These are phyloP conservation scores for Trichoderma koningii DNA, from an alignment of 2,329 filamentous ascomycete genomes.

Conservation along the genomic window DNA sequence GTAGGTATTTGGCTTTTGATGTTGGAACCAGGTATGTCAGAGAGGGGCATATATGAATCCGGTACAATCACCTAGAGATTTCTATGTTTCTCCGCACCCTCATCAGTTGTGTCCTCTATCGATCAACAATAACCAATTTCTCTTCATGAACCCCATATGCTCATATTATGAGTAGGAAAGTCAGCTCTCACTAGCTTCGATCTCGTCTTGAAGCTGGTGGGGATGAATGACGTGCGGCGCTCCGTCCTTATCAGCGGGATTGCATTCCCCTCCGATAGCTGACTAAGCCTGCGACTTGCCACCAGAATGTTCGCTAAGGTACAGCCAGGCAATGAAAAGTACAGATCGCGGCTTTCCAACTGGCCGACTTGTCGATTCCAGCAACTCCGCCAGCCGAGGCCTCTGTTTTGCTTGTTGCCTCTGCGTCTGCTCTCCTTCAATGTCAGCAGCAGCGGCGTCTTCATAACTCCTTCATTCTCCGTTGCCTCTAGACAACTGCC, in stretches of 20 bases:
- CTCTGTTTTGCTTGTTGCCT: neutral
- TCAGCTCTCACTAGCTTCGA: no score
- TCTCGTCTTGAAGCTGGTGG: neutral
- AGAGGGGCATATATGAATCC: no score
- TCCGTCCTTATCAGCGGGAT: slow-evolving; percentile 10
- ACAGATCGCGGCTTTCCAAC: slow-evolving; percentile 30
- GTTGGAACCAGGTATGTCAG: no score
- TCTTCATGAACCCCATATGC: no score
- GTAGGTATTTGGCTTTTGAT: no score
- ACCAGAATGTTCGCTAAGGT: slow-evolving; percentile 16
- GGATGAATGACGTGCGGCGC: slow-evolving; percentile 19
- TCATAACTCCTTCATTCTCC: slow-evolving; percentile 2
- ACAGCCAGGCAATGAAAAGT: slow-evolving; percentile 25
- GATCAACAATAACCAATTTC: no score
- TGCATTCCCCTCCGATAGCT: slow-evolving; percentile 10
- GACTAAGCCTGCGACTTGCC: slow-evolving; percentile 24
- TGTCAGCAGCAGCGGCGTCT: slow-evolving; percentile 18
- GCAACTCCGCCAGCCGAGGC: slow-evolving; percentile 12
- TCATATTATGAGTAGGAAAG: no score
- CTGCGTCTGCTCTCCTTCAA: slow-evolving; percentile 7
- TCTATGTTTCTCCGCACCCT: no score
- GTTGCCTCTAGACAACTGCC: neutral
- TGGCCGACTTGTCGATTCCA: slow-evolving; percentile 3
- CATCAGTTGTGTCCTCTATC: no score
- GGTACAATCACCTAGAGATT: no score